Evolutionary conservation across 371 early-diverging fungal species (phyloP).

Genomic region (Actinomucor elegans): DNA sequence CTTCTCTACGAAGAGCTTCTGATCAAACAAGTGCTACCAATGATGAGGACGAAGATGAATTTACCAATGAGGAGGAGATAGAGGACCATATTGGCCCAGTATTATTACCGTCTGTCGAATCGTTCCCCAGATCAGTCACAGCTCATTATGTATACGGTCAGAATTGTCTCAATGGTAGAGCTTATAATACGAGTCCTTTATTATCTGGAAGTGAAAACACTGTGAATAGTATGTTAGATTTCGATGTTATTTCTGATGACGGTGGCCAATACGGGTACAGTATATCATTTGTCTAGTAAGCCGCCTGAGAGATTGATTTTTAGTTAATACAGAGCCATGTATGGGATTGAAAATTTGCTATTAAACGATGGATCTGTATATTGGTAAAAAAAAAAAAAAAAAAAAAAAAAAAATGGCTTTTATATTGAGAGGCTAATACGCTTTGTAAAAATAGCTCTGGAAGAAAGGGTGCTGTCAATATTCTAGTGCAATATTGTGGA

Average conservation of each 20-base stretch:
- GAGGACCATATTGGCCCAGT: conserved; percentile 4
- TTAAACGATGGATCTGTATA: conserved; percentile 25
- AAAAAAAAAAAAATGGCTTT: too few relatives aligned
- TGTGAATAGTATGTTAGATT: background rate
- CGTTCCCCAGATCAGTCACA: background rate
- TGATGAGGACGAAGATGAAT: background rate
- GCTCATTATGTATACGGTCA: conserved; percentile 1
- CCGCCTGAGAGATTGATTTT: too few relatives aligned
- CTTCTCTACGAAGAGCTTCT: background rate
- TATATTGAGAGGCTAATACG: too few relatives aligned
- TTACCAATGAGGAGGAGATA: background rate
- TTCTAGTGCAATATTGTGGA: conserved; percentile 20
- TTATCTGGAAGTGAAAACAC: background rate
- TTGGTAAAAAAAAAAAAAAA: conserved; percentile 23
- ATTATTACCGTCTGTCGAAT: background rate
- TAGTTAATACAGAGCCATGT: background rate
- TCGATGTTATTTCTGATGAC: conserved; percentile 12
- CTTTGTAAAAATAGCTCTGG: conserved; percentile 11
- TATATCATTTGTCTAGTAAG: too few relatives aligned
- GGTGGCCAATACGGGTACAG: conserved; percentile 22
- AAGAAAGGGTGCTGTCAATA: conserved; percentile 21
- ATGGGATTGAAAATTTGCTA: conserved; percentile 24
- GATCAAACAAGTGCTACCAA: too few relatives aligned
- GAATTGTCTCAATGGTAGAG: conserved; percentile 5
- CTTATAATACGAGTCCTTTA: background rate